A percentile compares a stretch with the other conserved stretches of the same genome.
phyloP scores from a whole-genome alignment of 805 yeast genomes.

The Saturnispora silvae region DNA sequence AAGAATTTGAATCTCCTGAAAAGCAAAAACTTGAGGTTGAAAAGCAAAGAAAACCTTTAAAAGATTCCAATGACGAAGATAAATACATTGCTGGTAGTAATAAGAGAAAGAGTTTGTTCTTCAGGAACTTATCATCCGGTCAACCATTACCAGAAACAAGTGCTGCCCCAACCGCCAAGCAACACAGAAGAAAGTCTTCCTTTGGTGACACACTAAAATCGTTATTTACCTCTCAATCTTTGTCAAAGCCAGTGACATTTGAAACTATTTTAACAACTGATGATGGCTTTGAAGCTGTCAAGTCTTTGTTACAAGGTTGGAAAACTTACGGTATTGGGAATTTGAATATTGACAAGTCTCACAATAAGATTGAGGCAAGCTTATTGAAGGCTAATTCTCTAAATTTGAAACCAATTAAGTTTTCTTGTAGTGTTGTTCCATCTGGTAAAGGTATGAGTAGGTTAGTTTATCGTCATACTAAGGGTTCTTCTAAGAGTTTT shows the following conservation, averaged over 20 bases:
- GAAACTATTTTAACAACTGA: conserved; percentile 29
- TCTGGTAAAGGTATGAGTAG: conserved; percentile 34
- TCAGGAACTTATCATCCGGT: conserved; percentile 31
- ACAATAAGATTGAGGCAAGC: conserved; percentile 44
- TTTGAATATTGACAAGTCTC: conserved; percentile 34
- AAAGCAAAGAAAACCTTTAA: conserved; percentile 16
- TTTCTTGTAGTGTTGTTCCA: conserved; percentile 41
- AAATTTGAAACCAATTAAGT: conserved; percentile 53
- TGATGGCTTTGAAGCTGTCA: conserved; percentile 56
- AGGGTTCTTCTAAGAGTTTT: conserved; percentile 57
- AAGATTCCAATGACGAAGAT: conserved; percentile 9
- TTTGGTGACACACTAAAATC: conserved; percentile 36
- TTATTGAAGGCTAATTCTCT: conserved; percentile 52
- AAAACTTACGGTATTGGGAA: conserved; percentile 57
- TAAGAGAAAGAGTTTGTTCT: conserved; percentile 27
- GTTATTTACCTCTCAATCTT: conserved; percentile 27
- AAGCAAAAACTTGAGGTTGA: conserved; percentile 24
- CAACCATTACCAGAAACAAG: conserved; percentile 6
- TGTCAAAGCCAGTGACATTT: conserved; percentile 21
- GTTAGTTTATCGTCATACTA: conserved; percentile 48
- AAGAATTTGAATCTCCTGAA: conserved; percentile 11
- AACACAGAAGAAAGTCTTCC: conserved; percentile 15
- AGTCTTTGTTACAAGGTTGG: conserved; percentile 57
- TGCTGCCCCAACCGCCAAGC: not conserved
- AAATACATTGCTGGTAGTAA: conserved; percentile 11